Conservation (phyloP, 352 stramenopile species). For the Phytophthora cactorum region DNA sequence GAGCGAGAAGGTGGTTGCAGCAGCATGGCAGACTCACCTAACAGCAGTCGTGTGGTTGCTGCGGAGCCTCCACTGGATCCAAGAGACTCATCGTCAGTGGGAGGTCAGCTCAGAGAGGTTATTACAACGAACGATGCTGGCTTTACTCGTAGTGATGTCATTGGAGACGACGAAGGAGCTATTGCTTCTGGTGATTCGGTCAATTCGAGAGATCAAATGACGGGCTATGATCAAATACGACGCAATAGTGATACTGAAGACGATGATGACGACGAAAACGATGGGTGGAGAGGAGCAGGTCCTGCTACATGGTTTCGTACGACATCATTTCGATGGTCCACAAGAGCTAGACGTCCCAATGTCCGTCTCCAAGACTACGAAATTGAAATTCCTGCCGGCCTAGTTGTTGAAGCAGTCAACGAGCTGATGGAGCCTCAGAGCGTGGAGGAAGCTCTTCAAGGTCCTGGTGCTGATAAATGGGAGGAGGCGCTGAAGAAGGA, state of each 20-base stretch:
- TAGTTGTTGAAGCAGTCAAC: not conserved
- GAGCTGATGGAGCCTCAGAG: not conserved
- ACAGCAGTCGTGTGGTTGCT: not conserved
- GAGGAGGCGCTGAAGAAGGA: not conserved
- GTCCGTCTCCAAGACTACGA: conserved; percentile 1
- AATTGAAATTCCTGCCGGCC: not conserved
- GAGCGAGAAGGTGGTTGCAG: not conserved
- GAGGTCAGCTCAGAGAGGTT: not conserved
- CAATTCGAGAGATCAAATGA: too few species aligned
- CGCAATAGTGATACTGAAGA: not conserved
- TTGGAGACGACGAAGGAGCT: too few species aligned
- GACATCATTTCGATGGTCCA: too few species aligned
- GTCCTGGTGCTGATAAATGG: not conserved
- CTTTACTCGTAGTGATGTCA: too few species aligned
- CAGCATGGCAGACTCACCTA: not conserved
- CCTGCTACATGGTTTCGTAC: conserved; percentile 10
- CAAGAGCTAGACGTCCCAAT: not conserved
- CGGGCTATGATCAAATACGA: not conserved
- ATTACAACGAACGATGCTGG: too few species aligned
- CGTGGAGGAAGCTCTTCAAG: not conserved
- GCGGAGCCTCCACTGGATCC: not conserved
- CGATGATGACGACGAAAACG: not conserved
- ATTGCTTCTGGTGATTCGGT: not conserved
- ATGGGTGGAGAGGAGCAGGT: not conserved
- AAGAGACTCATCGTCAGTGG: not conserved